Evolutionary conservation across 2,329 filamentous ascomycete species (phyloP).

Genomic region (Neonectria magnoliae): DNA sequence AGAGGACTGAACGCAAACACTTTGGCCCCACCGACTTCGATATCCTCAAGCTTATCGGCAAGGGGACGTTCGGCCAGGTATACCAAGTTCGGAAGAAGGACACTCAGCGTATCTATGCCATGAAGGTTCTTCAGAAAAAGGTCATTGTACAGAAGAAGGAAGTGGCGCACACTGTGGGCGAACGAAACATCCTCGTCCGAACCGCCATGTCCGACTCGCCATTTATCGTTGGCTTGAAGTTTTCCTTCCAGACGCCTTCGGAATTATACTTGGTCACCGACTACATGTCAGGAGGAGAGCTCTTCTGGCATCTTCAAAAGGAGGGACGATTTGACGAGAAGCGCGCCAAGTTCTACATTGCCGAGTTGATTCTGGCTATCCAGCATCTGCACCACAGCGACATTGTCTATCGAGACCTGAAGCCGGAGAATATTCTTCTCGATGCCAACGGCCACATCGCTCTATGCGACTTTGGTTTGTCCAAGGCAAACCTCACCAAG

Average conservation of each 20-base stretch:
- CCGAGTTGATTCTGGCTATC: slow-evolving; percentile 93
- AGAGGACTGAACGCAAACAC: slow-evolving; percentile 87
- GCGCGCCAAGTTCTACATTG: slow-evolving; percentile 98
- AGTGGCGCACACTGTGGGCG: slow-evolving; percentile 94
- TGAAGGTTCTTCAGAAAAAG: slow-evolving; percentile 99
- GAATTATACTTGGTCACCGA: slow-evolving; percentile 98
- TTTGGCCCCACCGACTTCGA: slow-evolving; percentile 96
- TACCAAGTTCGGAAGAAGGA: slow-evolving; percentile 99
- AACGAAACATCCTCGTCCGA: slow-evolving; percentile 95
- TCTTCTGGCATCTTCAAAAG: slow-evolving; percentile 99
- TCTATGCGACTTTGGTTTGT: slow-evolving; percentile 95
- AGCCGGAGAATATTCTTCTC: slow-evolving; percentile 96
- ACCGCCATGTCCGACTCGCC: slow-evolving; percentile 96
- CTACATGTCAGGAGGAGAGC: slow-evolving; percentile 98
- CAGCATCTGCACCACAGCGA: slow-evolving; percentile 96
- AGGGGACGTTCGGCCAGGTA: slow-evolving; percentile 97
- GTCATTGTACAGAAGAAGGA: slow-evolving; percentile 99
- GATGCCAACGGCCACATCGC: slow-evolving; percentile 98
- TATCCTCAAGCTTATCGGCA: slow-evolving; percentile 94
- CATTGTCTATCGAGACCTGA: slow-evolving; percentile 96
- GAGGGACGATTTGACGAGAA: slow-evolving; percentile 95
- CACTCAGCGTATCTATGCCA: slow-evolving; percentile 94
- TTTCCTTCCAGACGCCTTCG: slow-evolving; percentile 97
- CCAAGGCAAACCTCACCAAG: slow-evolving; percentile 96
- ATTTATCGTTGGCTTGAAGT: slow-evolving; percentile 97